Evolutionary conservation across 2,329 filamentous ascomycete species (phyloP).

Genomic region (Neonectria neomacrospora): DNA sequence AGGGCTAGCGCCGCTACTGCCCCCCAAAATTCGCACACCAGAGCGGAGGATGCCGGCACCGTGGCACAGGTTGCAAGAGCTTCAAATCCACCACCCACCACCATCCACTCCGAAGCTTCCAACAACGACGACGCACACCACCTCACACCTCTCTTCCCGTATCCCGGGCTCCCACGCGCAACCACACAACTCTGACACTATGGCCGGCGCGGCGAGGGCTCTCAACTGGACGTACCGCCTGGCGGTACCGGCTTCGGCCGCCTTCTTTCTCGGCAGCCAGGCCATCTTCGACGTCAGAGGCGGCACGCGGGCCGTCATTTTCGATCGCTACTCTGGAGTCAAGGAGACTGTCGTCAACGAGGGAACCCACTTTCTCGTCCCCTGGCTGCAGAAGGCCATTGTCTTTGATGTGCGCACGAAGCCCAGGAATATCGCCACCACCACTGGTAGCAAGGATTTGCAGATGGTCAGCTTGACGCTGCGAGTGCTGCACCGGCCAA

Average conservation of each 20-base stretch:
- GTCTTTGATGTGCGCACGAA: slow-evolving; percentile 98
- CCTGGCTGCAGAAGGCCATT: slow-evolving; percentile 95
- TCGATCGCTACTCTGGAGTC: slow-evolving; percentile 91
- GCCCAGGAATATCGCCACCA: slow-evolving; percentile 96
- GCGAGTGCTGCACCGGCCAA: slow-evolving; percentile 92
- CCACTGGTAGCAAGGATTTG: slow-evolving; percentile 97
- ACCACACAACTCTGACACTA: slow-evolving; percentile 44
- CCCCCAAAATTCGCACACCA: slow-evolving; percentile 32
- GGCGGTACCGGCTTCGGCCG: slow-evolving; percentile 79
- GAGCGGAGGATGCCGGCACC: slow-evolving; percentile 36
- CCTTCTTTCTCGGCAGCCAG: slow-evolving; percentile 74
- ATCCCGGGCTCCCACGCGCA: slow-evolving; percentile 10
- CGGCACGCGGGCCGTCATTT: slow-evolving; percentile 95
- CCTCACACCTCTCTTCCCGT: slow-evolving; percentile 10
- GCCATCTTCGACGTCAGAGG: slow-evolving; percentile 98
- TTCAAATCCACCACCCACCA: slow-evolving; percentile 43
- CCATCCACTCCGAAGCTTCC: slow-evolving; percentile 43
- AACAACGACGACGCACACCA: slow-evolving; percentile 32
- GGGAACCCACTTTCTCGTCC: slow-evolving; percentile 95
- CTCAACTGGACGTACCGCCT: slow-evolving; percentile 72
- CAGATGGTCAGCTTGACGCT: slow-evolving; percentile 99
- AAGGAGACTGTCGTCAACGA: slow-evolving; percentile 94
- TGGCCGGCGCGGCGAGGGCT: slow-evolving; percentile 67
- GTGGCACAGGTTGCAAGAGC: slow-evolving; percentile 39
- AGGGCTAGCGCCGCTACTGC: slow-evolving; percentile 44